These are phyloP conservation scores for Chiua virens DNA, from an alignment of 768 basidiomycete species.

Conservation along the genomic window DNA sequence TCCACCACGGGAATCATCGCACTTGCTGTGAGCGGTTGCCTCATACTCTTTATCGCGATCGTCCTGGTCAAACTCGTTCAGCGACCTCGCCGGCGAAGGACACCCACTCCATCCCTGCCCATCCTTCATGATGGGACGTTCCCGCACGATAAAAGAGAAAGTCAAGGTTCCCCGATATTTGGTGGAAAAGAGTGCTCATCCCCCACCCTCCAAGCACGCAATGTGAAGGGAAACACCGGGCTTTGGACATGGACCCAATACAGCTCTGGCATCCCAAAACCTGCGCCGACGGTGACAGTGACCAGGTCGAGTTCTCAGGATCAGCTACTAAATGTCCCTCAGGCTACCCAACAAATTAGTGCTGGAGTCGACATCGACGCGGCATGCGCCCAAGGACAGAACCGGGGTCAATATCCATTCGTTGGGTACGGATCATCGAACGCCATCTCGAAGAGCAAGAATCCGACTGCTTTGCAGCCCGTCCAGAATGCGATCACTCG, in stretches of 20 bases:
- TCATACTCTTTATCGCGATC: conserved; percentile 48
- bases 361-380: conserved; percentile 4
- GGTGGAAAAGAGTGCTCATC: conserved; percentile 71
- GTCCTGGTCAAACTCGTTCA: conserved; percentile 48
- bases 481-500: conserved; percentile 41
- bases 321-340: conserved; percentile 8
- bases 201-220: conserved; percentile 20
- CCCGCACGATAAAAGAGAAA: conserved; percentile 44
- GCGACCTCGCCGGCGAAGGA: conserved; percentile 51
- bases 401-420: conserved; percentile 23
- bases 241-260: conserved; percentile 62
- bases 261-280: conserved; percentile 37
- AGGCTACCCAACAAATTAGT: conserved; percentile 7
- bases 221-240: conserved; percentile 42
- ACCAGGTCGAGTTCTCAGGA: conserved; percentile 25
- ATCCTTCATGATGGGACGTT: conserved; percentile 59
- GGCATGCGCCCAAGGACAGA: conserved; percentile 14
- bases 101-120: conserved; percentile 73
- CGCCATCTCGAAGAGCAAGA: conserved; percentile 22
- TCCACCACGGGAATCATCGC: conserved; percentile 51
- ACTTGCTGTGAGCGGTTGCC: conserved; percentile 51
- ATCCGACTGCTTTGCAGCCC: conserved; percentile 38
- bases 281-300: conserved; percentile 21
- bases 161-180: conserved; percentile 70
- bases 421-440: conserved; percentile 25